Percentiles rank a stretch among this genome's conserved stretches.
phyloP scores from a whole-genome alignment of 2,329 filamentous ascomycete species.

The Xylaria multiplex region DNA sequence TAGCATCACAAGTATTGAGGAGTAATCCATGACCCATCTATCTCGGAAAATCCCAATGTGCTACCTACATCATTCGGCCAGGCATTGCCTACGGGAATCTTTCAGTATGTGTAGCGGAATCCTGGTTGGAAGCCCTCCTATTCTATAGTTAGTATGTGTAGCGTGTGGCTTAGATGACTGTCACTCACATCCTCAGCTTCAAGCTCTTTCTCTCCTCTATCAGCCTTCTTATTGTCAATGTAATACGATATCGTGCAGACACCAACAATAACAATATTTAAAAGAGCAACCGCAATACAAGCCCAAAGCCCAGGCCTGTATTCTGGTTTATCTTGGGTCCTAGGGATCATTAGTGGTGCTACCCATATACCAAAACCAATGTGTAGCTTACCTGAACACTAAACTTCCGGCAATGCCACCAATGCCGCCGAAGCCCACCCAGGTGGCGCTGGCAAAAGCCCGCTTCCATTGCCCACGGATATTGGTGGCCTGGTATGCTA shows the following conservation, averaged over 20 bases:
- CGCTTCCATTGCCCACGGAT: slow-evolving; percentile 90
- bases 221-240: slow-evolving; percentile 60
- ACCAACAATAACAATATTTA: slow-evolving; percentile 59
- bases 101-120: slow-evolving; percentile 55
- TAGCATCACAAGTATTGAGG: not conserved
- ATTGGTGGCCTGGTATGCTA: slow-evolving; percentile 89
- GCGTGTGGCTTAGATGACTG: not conserved
- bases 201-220: slow-evolving; percentile 63
- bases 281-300: slow-evolving; percentile 61
- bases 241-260: slow-evolving; percentile 55
- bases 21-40: not conserved
- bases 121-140: slow-evolving; percentile 53
- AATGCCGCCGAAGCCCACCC: slow-evolving; percentile 80
- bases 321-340: slow-evolving; percentile 57
- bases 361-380: not conserved
- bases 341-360: slow-evolving; percentile 29
- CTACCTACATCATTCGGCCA: not conserved
- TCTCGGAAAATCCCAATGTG: not conserved
- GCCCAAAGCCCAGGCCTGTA: slow-evolving; percentile 67
- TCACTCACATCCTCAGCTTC: slow-evolving; percentile 62
- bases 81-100: not conserved
- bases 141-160: slow-evolving; percentile 23
- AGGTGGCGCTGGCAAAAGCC: slow-evolving; percentile 78
- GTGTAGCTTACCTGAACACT: slow-evolving; percentile 66
- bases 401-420: slow-evolving; percentile 81